Base-by-base conservation (phyloP, 1,284 basidiomycete genomes). In the Clitocybe nebularis region DNA sequence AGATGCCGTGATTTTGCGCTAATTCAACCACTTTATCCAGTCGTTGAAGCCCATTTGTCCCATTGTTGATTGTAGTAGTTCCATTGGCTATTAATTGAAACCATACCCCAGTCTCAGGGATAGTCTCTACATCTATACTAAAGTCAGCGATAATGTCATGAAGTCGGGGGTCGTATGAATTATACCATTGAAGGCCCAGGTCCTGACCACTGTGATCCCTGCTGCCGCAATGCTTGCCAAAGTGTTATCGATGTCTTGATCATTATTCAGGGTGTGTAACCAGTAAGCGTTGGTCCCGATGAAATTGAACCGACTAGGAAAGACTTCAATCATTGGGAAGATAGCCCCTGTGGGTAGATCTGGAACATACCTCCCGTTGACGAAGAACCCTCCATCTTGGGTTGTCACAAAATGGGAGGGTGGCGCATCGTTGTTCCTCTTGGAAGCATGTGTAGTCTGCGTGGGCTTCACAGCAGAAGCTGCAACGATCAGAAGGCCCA, bases 281-380 rank as follows among this genome's bases (percentile, higher is more conserved):
- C 83, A 86, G 60, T 84, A 85, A 1, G 75, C 77, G 48, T 80
- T 81, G 1, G 83, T 81, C 10, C 81, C 84, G 28, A 81, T 60
- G 50, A 78, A 81, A 20, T 60, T 62, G 53, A 84, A 73, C 4
- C 62, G 50, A 41, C 79, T 81, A 36, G 17, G 8, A 24, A 17
- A 25, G 14, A 2, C 28, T 23, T 22, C 13, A 19, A 29, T 7
- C 16, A 22, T 8, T 7, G 3, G 14, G 17, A 26, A 17, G 10
- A 4, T 13, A 11, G 4, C 20, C 8, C 11, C 11, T 16, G 29
- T 29, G 26, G 26, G 26, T 4, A 28, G n/a, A 6, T 30, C 17
- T 6, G n/a, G n/a, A n/a, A 29, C 32, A 39, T 44, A 70, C 73
- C 67, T 72, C 52, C 75, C 77, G 43, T 80, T 79, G 23, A 76